Evolutionary conservation across 805 yeast genomes (phyloP), one percentile per base, ranked within the genome.

Genomic region (Barnettozyma botsteinii): DNA sequence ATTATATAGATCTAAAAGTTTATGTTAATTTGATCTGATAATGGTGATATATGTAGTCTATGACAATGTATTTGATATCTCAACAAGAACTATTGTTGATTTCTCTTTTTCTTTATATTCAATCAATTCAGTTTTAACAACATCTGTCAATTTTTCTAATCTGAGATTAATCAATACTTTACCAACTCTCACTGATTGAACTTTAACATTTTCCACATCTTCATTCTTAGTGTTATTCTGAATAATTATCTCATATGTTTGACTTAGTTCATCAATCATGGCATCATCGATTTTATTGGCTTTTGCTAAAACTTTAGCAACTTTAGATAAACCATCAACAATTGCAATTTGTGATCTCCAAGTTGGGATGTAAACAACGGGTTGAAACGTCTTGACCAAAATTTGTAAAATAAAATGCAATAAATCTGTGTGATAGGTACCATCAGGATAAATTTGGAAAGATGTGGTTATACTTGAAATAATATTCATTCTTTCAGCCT

Each of bases 321-420:
- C 25, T 8, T 43, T 42, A 2, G 39, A 53, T 21, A 74, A 57
- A 9, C 66, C 62, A 37, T 74, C 78, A 47, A 65, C 69, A 15
- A 63, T 60, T 1, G 69, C 66, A 2, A 70, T 43, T 48, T 77
- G 76, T 2, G 81, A 67, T 49, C 82, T 70, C 91, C 91, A 83
- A 1, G 85, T 73, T 37, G 64, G 62, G 1, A 65, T 50, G 29
- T 51, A 53, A 38, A 25, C 60, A 33, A 18, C 36, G 38, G 38
- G 56, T 33, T 39, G 55, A 44, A 22, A 57, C 61, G 56, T 68
- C 48, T 4, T 42, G 33, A 5, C 41, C 36, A 39, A 62, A 45
- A 28, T 55, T 33, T 10, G 50, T 47, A 45, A 64, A 3, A 66
- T 55, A 42, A 69, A 65, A 1, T 43, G 23, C 3, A 65, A 35